These are phyloP conservation scores for Colletotrichum sp. DNA, from an alignment of 2,329 filamentous ascomycete genomes.

Conservation along the genomic window DNA sequence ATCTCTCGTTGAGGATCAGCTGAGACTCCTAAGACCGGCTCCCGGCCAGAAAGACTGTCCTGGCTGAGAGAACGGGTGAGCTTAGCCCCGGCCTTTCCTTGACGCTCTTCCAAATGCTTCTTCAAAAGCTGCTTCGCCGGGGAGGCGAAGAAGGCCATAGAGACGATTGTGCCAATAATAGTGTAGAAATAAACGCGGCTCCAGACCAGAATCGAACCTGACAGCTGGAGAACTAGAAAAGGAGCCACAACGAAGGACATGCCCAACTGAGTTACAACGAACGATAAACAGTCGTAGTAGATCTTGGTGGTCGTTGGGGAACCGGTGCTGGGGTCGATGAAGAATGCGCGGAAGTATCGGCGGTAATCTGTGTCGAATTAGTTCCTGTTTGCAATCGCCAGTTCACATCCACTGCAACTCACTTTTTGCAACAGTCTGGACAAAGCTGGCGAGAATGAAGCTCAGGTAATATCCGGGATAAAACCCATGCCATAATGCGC, in stretches of 20 bases:
- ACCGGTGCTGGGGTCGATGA: constrained; percentile 78
- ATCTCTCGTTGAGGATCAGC: constrained; percentile 78
- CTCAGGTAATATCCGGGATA: constrained; percentile 95
- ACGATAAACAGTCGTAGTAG: constrained; percentile 85
- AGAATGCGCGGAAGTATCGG: constrained; percentile 89
- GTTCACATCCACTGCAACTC: constrained; percentile 40
- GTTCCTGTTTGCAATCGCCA: constrained; percentile 17
- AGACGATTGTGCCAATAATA: constrained; percentile 67
- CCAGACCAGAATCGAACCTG: constrained; percentile 78
- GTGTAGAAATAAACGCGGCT: constrained; percentile 87
- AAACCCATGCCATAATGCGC: constrained; percentile 97
- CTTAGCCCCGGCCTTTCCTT: constrained; percentile 48
- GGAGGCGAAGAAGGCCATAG: constrained; percentile 79
- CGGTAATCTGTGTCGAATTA: constrained; percentile 71
- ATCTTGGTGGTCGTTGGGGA: constrained; percentile 73
- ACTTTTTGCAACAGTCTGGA: constrained; percentile 96
- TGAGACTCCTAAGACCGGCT: constrained; percentile 78
- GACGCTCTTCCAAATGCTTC: constrained; percentile 63
- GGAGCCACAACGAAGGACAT: constrained; percentile 85
- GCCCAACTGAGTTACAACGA: constrained; percentile 77
- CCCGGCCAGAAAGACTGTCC: constrained; percentile 59
- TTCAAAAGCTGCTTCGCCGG: constrained; percentile 70
- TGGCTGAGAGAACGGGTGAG: constrained; percentile 58
- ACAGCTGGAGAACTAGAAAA: constrained; percentile 81
- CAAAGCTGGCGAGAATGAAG: constrained; percentile 87